These are phyloP conservation scores for Penicillium sp. DNA, from an alignment of 2,329 filamentous ascomycete genomes.

Conservation along the genomic window DNA sequence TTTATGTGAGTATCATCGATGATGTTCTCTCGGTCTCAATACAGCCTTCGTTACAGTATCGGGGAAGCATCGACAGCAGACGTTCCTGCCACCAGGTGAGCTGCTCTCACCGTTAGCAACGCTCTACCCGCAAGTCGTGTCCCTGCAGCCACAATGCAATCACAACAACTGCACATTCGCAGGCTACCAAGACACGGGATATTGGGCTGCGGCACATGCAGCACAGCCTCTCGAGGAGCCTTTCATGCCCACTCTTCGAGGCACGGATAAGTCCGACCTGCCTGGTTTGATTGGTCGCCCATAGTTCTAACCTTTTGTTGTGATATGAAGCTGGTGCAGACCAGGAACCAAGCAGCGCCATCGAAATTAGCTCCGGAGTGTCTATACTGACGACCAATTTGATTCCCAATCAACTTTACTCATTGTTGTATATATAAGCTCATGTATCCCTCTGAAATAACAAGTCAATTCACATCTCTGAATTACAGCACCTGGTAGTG, in stretches of 20 bases:
- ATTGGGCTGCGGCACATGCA: conserved; percentile 36
- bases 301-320: too few species aligned
- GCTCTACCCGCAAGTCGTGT: conserved; percentile 42
- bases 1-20: conserved; percentile 34
- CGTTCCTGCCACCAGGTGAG: conserved; percentile 31
- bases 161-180: conserved; percentile 31
- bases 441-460: too few species aligned
- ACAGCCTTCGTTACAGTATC: conserved; percentile 21
- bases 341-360: too few species aligned
- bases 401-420: too few species aligned
- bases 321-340: too few species aligned
- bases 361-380: too few species aligned
- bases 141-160: conserved; percentile 37
- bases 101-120: conserved; percentile 34
- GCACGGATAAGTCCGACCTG: conserved; percentile 30
- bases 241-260: conserved; percentile 20
- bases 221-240: conserved; percentile 27
- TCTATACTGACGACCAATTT: too few species aligned
- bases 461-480: too few species aligned
- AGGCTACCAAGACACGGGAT: conserved; percentile 31
- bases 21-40: not conserved
- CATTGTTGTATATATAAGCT: too few species aligned
- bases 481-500: too few species aligned
- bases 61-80: conserved; percentile 30
- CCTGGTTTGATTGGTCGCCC: too few species aligned